These are phyloP conservation scores for Penicillium simplicissimum DNA, from an alignment of 495 filamentous ascomycete species.

Conservation along the genomic window DNA sequence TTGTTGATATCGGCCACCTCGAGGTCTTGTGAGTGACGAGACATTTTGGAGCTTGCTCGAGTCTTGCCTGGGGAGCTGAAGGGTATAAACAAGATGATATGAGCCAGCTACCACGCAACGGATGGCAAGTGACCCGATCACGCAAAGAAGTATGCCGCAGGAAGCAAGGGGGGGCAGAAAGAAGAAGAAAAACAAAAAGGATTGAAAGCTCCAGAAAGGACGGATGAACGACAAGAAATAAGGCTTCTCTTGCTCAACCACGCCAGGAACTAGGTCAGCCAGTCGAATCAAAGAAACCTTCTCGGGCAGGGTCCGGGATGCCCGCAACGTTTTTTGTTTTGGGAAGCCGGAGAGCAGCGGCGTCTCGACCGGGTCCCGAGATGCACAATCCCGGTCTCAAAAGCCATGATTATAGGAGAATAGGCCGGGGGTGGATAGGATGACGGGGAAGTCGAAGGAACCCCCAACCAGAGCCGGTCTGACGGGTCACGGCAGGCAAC, in stretches of 20 bases:
- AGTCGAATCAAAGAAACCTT: not conserved
- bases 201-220: slow-evolving; percentile 24
- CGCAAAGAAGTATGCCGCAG: slow-evolving; percentile 13
- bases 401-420: not conserved
- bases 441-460: slow-evolving; percentile 5
- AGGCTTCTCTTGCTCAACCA: not conserved
- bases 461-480: slow-evolving; percentile 1
- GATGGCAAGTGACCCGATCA: not conserved
- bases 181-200: no score
- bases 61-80: not conserved
- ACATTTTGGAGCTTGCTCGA: slow-evolving; percentile 22
- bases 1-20: slow-evolving; percentile 47
- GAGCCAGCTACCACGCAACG: not conserved
- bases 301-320: not conserved
- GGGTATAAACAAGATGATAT: not conserved
- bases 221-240: slow-evolving; percentile 32
- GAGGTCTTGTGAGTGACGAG: slow-evolving; percentile 26
- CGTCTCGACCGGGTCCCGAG: slow-evolving; percentile 8
- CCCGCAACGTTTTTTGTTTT: slow-evolving; percentile 11
- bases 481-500: slow-evolving; percentile 3
- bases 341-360: no score
- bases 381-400: not conserved
- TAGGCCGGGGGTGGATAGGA: not conserved
- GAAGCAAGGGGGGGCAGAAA: slow-evolving; percentile 22
- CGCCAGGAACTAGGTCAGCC: not conserved